These are phyloP conservation scores for Aspergillus japonicus DNA, from an alignment of 2,329 filamentous ascomycete species.

Conservation along the genomic window DNA sequence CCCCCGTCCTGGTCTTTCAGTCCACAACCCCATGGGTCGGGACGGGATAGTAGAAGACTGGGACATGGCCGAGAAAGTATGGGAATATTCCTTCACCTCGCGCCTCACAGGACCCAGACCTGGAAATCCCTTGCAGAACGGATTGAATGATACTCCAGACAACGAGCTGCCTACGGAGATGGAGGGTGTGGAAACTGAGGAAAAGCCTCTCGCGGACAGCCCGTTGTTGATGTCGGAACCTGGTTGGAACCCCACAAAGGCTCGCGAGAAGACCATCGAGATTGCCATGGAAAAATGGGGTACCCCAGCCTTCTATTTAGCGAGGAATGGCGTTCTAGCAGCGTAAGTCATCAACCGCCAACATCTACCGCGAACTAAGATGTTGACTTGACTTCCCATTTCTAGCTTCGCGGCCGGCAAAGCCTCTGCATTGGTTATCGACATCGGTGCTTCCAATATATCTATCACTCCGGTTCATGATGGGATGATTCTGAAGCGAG, in stretches of 20 bases:
- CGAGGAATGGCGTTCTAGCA: constrained; percentile 82
- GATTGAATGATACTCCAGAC: constrained; percentile 67
- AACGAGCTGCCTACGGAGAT: constrained; percentile 59
- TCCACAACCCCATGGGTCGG: constrained; percentile 86
- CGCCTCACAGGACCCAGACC: constrained; percentile 76
- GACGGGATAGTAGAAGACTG: constrained; percentile 94
- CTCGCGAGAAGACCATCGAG: constrained; percentile 90
- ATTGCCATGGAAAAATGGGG: constrained; percentile 97
- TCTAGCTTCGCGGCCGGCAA: constrained; percentile 81
- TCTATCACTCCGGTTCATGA: constrained; percentile 91
- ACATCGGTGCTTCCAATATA: constrained; percentile 84
- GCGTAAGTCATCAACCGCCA: constrained; percentile 52
- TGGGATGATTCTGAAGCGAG: constrained; percentile 89
- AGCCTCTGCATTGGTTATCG: constrained; percentile 86
- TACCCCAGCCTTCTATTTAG: constrained; percentile 89
- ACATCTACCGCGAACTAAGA: neutral
- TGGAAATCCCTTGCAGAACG: constrained; percentile 70
- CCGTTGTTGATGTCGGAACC: constrained; percentile 92
- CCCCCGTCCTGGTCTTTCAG: constrained; percentile 71
- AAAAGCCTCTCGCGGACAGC: constrained; percentile 83
- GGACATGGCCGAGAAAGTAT: constrained; percentile 84
- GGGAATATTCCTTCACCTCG: constrained; percentile 90
- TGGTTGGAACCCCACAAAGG: constrained; percentile 84
- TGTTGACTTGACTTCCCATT: constrained; percentile 8
- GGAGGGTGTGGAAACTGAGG: constrained; percentile 60